Conservation (phyloP, 352 stramenopile species). For the Pythium brachiatum region DNA sequence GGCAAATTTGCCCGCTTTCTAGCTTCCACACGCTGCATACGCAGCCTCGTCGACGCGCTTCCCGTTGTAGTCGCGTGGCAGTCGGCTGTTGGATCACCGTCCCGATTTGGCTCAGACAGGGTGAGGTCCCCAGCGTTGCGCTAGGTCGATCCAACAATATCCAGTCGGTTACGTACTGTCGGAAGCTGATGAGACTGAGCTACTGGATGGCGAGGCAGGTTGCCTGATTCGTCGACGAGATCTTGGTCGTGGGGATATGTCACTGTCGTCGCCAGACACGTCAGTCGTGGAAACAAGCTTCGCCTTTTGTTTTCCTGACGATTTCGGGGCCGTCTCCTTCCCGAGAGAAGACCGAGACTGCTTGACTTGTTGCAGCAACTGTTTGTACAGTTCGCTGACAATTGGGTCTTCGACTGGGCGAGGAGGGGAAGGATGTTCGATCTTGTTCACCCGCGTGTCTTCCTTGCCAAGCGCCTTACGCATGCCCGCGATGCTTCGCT, state of each 20-base stretch:
- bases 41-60: conserved; percentile 13
- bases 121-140: background rate
- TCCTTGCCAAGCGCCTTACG: background rate
- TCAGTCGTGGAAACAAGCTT: background rate
- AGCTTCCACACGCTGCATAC: conserved; percentile 2
- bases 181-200: background rate
- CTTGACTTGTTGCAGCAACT: conserved; percentile 18
- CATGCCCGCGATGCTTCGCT: conserved; percentile 14
- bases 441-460: background rate
- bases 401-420: conserved; percentile 18
- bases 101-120: conserved; percentile 15
- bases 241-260: background rate
- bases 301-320: background rate
- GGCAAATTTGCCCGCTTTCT: background rate
- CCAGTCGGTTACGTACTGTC: background rate
- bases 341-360: background rate
- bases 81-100: conserved; percentile 4
- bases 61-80: background rate
- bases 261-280: background rate
- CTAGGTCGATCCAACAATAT: background rate
- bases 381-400: conserved; percentile 22
- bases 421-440: conserved; percentile 15
- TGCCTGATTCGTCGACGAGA: background rate
- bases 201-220: background rate
- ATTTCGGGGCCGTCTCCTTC: background rate